phyloP scores from a whole-genome alignment of 148 eudicot species.

The Simmondsia chinensis region DNA sequence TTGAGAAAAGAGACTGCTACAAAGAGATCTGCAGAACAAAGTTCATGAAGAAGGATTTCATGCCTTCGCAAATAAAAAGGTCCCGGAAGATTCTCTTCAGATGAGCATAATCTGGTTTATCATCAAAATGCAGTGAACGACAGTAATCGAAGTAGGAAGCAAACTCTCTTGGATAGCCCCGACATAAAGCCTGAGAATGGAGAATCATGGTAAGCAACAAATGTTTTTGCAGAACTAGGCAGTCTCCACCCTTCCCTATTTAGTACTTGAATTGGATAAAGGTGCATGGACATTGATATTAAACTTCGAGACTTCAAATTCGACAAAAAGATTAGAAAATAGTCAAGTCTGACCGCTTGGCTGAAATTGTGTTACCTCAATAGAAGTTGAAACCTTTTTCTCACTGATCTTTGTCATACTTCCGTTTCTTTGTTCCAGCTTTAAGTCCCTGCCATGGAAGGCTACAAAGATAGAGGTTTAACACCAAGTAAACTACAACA shows the following conservation, averaged over 20 bases:
- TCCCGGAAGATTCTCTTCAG: constrained; percentile 84
- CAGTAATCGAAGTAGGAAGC: constrained; percentile 90
- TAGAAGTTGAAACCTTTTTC: constrained; percentile 79
- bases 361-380: constrained; percentile 42
- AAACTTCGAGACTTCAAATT: no score
- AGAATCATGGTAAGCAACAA: no score
- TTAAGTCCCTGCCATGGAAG: constrained; percentile 95
- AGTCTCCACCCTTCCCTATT: no score
- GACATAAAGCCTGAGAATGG: constrained; percentile 57
- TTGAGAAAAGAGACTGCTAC: neutral
- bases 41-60: neutral
- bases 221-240: no score
- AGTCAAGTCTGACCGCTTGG: no score
- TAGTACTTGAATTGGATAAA: no score
- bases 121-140: constrained; percentile 81
- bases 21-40: neutral
- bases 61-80: constrained; percentile 85
- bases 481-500: constrained; percentile 8
- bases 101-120: constrained; percentile 88
- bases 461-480: constrained; percentile 28
- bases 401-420: constrained; percentile 86
- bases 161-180: constrained; percentile 85
- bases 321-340: no score
- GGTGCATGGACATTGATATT: no score
- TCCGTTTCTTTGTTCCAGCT: constrained; percentile 84